Conservation (phyloP, 495 filamentous ascomycete genomes). For the Acidiella bohemica region DNA sequence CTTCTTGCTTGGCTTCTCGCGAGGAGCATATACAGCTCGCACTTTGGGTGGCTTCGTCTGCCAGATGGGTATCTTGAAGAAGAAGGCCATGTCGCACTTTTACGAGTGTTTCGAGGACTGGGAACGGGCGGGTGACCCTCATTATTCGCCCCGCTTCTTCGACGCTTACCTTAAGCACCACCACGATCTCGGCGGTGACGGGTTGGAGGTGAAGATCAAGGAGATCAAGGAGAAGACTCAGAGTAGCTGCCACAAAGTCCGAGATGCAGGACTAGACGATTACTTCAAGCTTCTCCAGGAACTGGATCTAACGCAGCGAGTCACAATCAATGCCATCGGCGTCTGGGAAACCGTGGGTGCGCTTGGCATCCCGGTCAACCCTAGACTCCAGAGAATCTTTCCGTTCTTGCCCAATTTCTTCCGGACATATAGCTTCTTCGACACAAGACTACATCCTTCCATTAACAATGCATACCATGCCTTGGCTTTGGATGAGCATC, state of each 20-base stretch:
- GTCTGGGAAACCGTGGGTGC: constrained; percentile 27
- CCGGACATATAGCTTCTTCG: constrained; percentile 18
- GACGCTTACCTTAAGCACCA: constrained; percentile 11
- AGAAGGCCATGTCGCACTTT: constrained; percentile 18
- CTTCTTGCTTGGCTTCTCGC: constrained; percentile 31
- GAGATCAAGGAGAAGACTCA: constrained; percentile 4
- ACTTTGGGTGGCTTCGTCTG: constrained; percentile 28
- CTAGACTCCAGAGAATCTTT: constrained; percentile 15
- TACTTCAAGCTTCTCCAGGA: constrained; percentile 35
- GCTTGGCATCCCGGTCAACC: constrained; percentile 26
- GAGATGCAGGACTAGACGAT: constrained; percentile 5
- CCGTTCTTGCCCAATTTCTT: constrained; percentile 18
- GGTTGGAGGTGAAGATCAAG: not conserved
- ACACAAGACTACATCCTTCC: constrained; percentile 18
- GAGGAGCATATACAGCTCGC: constrained; percentile 31
- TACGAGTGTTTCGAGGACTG: constrained; percentile 24
- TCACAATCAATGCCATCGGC: constrained; percentile 23
- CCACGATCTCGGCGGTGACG: not conserved
- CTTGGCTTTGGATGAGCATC: constrained; percentile 30
- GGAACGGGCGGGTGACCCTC: constrained; percentile 17
- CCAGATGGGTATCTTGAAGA: constrained; percentile 27
- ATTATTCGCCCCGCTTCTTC: constrained; percentile 20
- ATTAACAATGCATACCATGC: constrained; percentile 26
- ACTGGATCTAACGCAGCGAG: constrained; percentile 34
- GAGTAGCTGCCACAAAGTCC: not conserved